A percentile compares a stretch with the other conserved stretches of the same genome.
Evolutionary conservation across 1,284 basidiomycete species (phyloP).

Genomic region (Cutaneotrichosporon sp.): DNA sequence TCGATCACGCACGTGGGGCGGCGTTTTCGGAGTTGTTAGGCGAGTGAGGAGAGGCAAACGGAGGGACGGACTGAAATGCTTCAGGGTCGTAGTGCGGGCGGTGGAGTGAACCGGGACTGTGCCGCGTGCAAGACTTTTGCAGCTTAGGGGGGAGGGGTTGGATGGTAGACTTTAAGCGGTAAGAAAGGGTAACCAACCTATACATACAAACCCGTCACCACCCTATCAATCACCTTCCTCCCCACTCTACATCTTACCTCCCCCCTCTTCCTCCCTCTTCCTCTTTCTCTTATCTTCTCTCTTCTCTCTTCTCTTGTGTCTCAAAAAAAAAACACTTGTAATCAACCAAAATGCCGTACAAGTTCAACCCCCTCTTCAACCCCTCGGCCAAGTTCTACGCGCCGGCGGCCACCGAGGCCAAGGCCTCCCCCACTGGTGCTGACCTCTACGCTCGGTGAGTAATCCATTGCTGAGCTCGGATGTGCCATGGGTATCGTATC

Average conservation of each 20-base stretch:
- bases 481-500: neutral
- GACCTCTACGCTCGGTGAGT: slow-evolving; percentile 56
- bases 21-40: slow-evolving; percentile 22
- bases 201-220: neutral
- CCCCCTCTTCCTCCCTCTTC: neutral
- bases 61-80: neutral
- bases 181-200: neutral
- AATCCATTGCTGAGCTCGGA: neutral
- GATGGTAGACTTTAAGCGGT: neutral
- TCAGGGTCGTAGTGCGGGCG: neutral
- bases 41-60: neutral
- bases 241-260: neutral
- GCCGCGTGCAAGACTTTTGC: neutral
- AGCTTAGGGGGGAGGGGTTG: neutral
- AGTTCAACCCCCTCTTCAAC: slow-evolving; percentile 35
- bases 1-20: slow-evolving; percentile 8
- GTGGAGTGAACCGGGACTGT: slow-evolving; percentile 2
- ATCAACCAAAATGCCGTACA: slow-evolving; percentile 19
- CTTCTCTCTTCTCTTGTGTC: neutral
- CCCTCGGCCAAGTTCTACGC: slow-evolving; percentile 51
- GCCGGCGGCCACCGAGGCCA: slow-evolving; percentile 51
- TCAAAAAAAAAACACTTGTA: slow-evolving; percentile 12
- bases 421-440: slow-evolving; percentile 50
- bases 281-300: slow-evolving; percentile 2
- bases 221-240: neutral